Evolutionary conservation across 163 green algal species (phyloP), one percentile per base, ranked within the genome.

Genomic region (Chlorella variabilis): DNA sequence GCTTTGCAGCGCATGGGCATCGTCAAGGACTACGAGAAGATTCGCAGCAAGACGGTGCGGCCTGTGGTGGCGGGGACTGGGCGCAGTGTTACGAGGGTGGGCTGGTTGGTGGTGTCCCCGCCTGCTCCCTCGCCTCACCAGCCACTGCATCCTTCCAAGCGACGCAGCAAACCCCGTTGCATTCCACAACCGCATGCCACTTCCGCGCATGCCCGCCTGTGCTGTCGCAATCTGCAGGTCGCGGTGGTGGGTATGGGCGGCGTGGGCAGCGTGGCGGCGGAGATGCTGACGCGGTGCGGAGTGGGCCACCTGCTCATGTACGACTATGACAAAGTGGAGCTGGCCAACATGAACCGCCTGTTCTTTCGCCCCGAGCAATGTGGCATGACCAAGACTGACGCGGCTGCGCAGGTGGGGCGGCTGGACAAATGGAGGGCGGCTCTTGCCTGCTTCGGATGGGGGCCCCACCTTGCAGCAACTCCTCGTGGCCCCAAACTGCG

Each of bases 261-360:
- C 56, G 96, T 99, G 71, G 96, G 96, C 78, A 96, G 90, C 58
- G 96, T 99, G 38, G 96, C 96, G 4, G 93, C 94, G 5, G 96
- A 99, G 86, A 99, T 99, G 96, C 89, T 99, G 41, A 98, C 96
- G 5, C 92, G 96, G 41, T 99, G 96, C 85, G 96, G 96, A 13
- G 81, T 99, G 4, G 94, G 94, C 21, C 79, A 91, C 20, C 91
- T 98, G 78, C 89, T 98, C 20, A 89, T 98, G 78, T 84, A 66
- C 27, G 96, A 99, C 85, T 99, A 99, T 81, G 97, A 99, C 91
- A 94, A 87, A 69, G 96, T 99, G 54, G 96, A 99, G 90, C 90
- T 98, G 77, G 96, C 96, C 82, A 99, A 99, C 90, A 98, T 99
- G 96, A 99, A 99, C 88, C 86, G 96, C 3, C 93, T 99, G 41